These are phyloP conservation scores for Lepidopterella palustris DNA, from an alignment of 495 filamentous ascomycete genomes.

Conservation along the genomic window DNA sequence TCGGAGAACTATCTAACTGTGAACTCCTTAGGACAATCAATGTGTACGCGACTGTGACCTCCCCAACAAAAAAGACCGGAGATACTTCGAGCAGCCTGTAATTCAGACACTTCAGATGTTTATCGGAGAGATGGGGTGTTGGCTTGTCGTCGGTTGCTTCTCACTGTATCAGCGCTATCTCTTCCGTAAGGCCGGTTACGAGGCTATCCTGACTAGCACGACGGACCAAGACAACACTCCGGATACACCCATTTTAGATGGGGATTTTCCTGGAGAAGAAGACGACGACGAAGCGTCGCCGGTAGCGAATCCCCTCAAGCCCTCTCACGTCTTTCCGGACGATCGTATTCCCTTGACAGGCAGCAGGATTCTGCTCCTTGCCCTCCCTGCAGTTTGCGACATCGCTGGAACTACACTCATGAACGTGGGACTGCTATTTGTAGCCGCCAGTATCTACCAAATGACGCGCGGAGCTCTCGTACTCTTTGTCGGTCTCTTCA, in stretches of 20 bases:
- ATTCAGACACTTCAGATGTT: constrained; percentile 96
- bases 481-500: constrained; percentile 91
- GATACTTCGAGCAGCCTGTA: constrained; percentile 86
- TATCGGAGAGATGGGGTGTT: constrained; percentile 84
- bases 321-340: constrained; percentile 35
- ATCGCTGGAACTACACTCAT: constrained; percentile 93
- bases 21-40: constrained; percentile 70
- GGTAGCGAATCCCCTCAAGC: constrained; percentile 45
- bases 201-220: constrained; percentile 43
- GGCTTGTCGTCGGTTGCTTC: constrained; percentile 70
- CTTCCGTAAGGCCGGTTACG: constrained; percentile 55
- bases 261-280: constrained; percentile 8
- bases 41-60: constrained; percentile 86
- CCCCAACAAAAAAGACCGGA: constrained; percentile 57
- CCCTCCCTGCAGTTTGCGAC: constrained; percentile 86
- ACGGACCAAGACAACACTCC: constrained; percentile 10
- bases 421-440: constrained; percentile 90
- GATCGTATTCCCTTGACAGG: constrained; percentile 56
- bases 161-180: constrained; percentile 56
- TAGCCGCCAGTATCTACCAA: constrained; percentile 93
- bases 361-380: constrained; percentile 66
- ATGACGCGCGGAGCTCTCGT: constrained; percentile 96
- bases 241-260: not conserved
- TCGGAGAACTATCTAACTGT: not conserved
- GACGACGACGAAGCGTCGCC: constrained; percentile 28